These are phyloP conservation scores for Aciculosporium take DNA, from an alignment of 2,329 filamentous ascomycete species.

Conservation along the genomic window DNA sequence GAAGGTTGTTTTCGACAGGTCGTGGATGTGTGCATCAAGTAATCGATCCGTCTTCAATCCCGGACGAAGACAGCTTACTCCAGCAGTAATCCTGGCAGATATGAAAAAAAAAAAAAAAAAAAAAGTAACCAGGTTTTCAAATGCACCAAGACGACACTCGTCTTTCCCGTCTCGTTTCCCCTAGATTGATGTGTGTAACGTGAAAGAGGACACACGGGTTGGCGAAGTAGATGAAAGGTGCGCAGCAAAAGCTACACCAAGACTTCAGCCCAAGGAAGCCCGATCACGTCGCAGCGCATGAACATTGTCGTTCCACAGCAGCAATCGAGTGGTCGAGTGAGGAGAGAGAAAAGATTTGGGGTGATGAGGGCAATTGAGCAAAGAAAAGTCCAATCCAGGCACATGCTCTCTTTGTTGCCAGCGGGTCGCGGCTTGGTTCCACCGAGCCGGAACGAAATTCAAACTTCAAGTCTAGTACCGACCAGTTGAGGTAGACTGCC, in stretches of 20 bases:
- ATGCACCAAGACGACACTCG: conserved; percentile 2
- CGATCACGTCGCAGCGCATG: conserved; percentile 2
- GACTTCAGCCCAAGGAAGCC: not conserved
- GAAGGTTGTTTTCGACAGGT: too few relatives aligned
- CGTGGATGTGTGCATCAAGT: not conserved
- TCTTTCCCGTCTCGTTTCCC: not conserved
- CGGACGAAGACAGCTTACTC: not conserved
- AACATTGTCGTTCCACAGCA: not conserved
- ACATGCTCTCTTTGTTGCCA: not conserved
- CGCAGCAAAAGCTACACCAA: conserved; percentile 1
- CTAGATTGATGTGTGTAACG: conserved; percentile 1
- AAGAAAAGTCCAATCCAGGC: not conserved
- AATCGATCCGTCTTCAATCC: not conserved
- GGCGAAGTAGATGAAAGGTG: not conserved
- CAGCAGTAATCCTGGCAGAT: not conserved
- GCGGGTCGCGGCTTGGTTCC: not conserved
- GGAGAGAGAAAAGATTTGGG: not conserved
- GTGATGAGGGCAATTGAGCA: not conserved
- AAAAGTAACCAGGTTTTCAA: not conserved
- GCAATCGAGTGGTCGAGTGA: not conserved
- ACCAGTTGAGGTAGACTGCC: not conserved
- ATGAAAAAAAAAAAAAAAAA: not conserved
- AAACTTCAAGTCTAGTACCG: not conserved
- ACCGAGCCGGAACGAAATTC: not conserved
- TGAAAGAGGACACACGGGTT: not conserved